These are phyloP conservation scores for Vitis hybrid DNA, from an alignment of 177 flowering plant genomes.

Conservation along the genomic window DNA sequence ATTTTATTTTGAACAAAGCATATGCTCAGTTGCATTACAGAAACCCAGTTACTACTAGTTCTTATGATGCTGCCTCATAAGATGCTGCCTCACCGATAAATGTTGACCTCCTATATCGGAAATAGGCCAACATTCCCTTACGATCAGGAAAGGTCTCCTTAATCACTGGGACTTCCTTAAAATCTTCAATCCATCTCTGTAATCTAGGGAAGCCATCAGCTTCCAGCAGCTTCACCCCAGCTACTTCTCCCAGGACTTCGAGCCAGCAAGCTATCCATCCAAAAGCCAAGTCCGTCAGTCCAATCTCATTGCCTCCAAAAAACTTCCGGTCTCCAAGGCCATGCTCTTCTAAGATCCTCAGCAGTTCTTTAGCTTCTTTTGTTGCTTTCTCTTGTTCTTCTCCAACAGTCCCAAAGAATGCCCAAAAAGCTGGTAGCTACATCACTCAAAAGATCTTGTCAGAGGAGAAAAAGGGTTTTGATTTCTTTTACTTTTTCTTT, in stretches of 20 bases:
- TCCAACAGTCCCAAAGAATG: conserved; percentile 11
- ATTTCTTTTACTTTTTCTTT: no score
- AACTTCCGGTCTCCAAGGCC: conserved; percentile 30
- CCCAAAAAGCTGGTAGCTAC: conserved; percentile 6
- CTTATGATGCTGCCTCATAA: no score
- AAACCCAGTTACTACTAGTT: no score
- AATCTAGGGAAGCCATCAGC: conserved; percentile 24
- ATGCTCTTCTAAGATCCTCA: conserved; percentile 28
- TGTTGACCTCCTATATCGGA: conserved; percentile 19
- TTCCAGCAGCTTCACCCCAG: conserved; percentile 22
- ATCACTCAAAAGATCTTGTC: neutral
- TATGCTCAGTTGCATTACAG: no score
- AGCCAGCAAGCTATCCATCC: conserved; percentile 30
- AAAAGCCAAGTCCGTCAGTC: conserved; percentile 25
- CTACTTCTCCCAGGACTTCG: conserved; percentile 22
- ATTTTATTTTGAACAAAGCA: neutral
- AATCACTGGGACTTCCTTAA: conserved; percentile 24
- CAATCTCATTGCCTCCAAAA: conserved; percentile 27
- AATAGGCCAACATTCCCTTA: conserved; percentile 14
- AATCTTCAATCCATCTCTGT: conserved; percentile 26
- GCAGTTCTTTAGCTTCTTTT: conserved; percentile 17
- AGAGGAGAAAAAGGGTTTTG: no score
- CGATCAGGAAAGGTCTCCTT: conserved; percentile 26
- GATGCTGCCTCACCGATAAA: conserved; percentile 7
- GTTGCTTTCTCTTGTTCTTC: conserved; percentile 32